A percentile compares a stretch with the other conserved stretches of the same genome.
These are phyloP conservation scores for Ustanciosporium gigantosporum DNA, from an alignment of 1,284 basidiomycete species.

Conservation along the genomic window DNA sequence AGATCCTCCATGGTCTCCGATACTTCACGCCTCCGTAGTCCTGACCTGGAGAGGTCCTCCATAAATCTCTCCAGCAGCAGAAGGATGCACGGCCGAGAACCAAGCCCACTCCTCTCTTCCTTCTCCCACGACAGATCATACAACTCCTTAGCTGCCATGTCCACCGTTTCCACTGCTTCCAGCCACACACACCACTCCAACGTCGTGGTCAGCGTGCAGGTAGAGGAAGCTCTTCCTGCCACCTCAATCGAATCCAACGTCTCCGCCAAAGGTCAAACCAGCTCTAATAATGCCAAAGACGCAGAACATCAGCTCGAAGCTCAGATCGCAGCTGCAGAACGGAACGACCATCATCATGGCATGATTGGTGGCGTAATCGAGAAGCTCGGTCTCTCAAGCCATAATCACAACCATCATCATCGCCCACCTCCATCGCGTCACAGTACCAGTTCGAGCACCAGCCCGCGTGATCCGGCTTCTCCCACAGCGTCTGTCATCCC, in stretches of 20 bases:
- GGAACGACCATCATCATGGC: slow-evolving; percentile 39
- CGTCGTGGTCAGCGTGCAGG: slow-evolving; percentile 24
- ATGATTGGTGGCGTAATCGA: slow-evolving; percentile 35
- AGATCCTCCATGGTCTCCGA: slow-evolving; percentile 16
- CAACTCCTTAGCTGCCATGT: not conserved
- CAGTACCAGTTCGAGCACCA: not conserved
- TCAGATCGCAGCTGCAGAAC: slow-evolving; percentile 35
- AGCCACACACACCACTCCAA: slow-evolving; percentile 9
- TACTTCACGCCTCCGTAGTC: slow-evolving; percentile 18
- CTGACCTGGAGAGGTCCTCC: slow-evolving; percentile 10
- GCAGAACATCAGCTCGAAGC: slow-evolving; percentile 30
- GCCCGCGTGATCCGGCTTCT: not conserved
- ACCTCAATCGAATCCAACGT: slow-evolving; percentile 20
- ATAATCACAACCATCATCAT: slow-evolving; percentile 4
- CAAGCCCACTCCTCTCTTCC: slow-evolving; percentile 8
- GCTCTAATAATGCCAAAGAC: not conserved
- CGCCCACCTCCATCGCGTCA: not conserved
- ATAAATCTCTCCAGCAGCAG: slow-evolving; percentile 12
- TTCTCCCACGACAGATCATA: slow-evolving; percentile 14
- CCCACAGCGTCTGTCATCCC: too few species aligned
- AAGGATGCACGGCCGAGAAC: slow-evolving; percentile 8
- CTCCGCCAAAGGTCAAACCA: slow-evolving; percentile 16
- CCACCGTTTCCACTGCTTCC: slow-evolving; percentile 21
- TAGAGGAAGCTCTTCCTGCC: slow-evolving; percentile 20
- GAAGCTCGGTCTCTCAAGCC: slow-evolving; percentile 17